Evolutionary conservation across 2,329 filamentous ascomycete genomes (phyloP).

Genomic region (Trichoderma sp.): DNA sequence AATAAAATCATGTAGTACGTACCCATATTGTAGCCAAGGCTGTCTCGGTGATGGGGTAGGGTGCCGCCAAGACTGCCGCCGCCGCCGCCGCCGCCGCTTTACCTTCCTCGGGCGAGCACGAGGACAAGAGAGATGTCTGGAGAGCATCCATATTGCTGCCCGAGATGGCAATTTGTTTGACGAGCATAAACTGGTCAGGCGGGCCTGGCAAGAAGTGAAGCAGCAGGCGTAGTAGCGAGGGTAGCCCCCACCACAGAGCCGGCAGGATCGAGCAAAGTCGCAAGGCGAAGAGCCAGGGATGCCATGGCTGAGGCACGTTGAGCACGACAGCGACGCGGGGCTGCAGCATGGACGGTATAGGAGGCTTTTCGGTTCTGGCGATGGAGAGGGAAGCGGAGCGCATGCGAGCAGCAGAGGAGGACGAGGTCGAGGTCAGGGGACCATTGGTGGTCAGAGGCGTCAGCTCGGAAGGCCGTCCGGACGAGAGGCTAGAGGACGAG

Average conservation of each 20-base stretch:
- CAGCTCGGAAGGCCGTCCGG: background rate
- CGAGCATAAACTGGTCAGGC: slow-evolving; percentile 32
- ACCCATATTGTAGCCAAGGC: slow-evolving; percentile 75
- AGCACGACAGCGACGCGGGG: slow-evolving; percentile 78
- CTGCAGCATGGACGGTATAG: slow-evolving; percentile 57
- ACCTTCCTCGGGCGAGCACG: background rate
- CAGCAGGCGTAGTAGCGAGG: slow-evolving; percentile 68
- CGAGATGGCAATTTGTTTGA: slow-evolving; percentile 25
- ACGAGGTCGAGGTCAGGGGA: background rate
- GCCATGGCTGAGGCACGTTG: slow-evolving; percentile 71
- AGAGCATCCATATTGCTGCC: background rate
- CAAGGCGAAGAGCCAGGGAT: slow-evolving; percentile 70
- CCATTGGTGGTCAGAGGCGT: background rate
- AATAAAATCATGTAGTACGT: slow-evolving; percentile 35
- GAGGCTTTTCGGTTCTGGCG: slow-evolving; percentile 2
- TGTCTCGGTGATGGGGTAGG: slow-evolving; percentile 62
- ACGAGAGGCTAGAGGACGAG: background rate
- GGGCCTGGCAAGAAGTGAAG: slow-evolving; percentile 57
- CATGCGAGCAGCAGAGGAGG: background rate
- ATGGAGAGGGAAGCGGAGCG: background rate
- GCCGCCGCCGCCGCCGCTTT: background rate
- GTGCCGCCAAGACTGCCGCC: slow-evolving; percentile 22
- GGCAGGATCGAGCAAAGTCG: slow-evolving; percentile 72
- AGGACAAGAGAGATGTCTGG: background rate
- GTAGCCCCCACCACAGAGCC: slow-evolving; percentile 70